A percentile compares a stretch with the other conserved stretches of the same genome.
Conservation (phyloP, 805 yeast species). For the Saturnispora mendoncae region DNA sequence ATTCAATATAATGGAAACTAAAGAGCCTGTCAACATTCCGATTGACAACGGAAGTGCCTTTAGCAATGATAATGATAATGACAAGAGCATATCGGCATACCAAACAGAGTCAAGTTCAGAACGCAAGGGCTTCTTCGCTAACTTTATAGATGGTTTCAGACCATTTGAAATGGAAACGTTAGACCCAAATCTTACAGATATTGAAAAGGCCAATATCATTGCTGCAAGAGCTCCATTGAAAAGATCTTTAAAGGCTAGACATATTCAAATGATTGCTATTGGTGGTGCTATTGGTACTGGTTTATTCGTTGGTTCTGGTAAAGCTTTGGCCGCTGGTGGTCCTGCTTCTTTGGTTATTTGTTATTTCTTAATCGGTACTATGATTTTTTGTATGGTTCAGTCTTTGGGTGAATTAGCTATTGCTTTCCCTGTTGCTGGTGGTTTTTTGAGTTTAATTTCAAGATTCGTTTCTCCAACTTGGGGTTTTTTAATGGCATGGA, state of each 20-base stretch:
- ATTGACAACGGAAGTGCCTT: neutral
- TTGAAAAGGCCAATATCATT: slow-evolving; percentile 35
- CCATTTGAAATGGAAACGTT: slow-evolving; percentile 23
- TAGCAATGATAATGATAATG: slow-evolving; percentile 5
- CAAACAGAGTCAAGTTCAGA: neutral
- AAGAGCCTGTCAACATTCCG: neutral
- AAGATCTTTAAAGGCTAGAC: slow-evolving; percentile 48
- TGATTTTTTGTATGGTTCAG: slow-evolving; percentile 53
- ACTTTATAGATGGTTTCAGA: slow-evolving; percentile 22
- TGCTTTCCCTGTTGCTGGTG: slow-evolving; percentile 50
- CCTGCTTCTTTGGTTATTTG: slow-evolving; percentile 58
- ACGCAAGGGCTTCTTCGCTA: slow-evolving; percentile 10
- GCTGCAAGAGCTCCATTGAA: slow-evolving; percentile 40
- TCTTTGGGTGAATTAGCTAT: slow-evolving; percentile 55
- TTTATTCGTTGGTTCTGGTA: slow-evolving; percentile 62
- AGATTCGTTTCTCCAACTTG: slow-evolving; percentile 48
- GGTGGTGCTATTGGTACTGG: slow-evolving; percentile 82
- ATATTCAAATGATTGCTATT: slow-evolving; percentile 68
- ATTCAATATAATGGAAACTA: neutral
- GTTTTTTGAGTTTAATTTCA: slow-evolving; percentile 46
- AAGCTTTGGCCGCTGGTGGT: slow-evolving; percentile 51
- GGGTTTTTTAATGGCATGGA: slow-evolving; percentile 54
- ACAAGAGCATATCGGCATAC: neutral
- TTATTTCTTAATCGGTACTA: slow-evolving; percentile 45
- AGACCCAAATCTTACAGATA: slow-evolving; percentile 33